A percentile compares a stretch with the other conserved stretches of the same genome.
Evolutionary conservation across 805 yeast genomes (phyloP).

Genomic region (Candida bentonensis): DNA sequence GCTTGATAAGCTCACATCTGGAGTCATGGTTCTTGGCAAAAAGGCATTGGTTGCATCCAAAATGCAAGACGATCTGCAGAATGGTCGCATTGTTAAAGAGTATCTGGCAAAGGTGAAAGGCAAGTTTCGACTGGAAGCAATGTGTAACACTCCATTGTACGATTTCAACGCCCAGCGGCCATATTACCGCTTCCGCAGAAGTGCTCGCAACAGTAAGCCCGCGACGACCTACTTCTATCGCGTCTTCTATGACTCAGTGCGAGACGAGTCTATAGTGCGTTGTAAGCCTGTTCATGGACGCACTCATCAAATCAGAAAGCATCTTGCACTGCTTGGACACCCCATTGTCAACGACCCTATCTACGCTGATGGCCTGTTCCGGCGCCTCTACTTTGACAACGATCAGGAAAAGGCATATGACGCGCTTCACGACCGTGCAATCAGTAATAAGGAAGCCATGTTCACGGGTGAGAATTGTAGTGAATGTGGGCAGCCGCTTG

Average conservation of each 20-base stretch:
- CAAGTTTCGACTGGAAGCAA: constrained; percentile 2
- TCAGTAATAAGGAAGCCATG: not conserved
- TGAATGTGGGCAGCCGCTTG: not conserved
- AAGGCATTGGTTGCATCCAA: constrained; percentile 6
- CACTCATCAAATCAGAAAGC: constrained; percentile 90
- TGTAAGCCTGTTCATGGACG: constrained; percentile 84
- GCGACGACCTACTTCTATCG: not conserved
- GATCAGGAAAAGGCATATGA: constrained; percentile 2
- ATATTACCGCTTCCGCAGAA: not conserved
- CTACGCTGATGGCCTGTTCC: constrained; percentile 32
- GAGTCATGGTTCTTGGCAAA: constrained; percentile 13
- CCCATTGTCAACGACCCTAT: constrained; percentile 89
- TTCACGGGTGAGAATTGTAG: not conserved
- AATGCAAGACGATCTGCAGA: constrained; percentile 2
- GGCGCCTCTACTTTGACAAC: constrained; percentile 7
- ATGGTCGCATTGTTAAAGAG: not conserved
- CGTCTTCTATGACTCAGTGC: not conserved
- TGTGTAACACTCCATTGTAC: constrained; percentile 3
- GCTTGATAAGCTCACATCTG: constrained; percentile 16
- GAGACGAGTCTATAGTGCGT: constrained; percentile 35
- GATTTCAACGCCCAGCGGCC: constrained; percentile 2
- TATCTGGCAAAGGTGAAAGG: not conserved
- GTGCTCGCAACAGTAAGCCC: constrained; percentile 7
- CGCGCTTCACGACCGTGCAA: not conserved
- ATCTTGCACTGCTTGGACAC: constrained; percentile 65